Evolutionary conservation across 2,329 filamentous ascomycete genomes (phyloP).

Genomic region (Hypoxylon sp.): DNA sequence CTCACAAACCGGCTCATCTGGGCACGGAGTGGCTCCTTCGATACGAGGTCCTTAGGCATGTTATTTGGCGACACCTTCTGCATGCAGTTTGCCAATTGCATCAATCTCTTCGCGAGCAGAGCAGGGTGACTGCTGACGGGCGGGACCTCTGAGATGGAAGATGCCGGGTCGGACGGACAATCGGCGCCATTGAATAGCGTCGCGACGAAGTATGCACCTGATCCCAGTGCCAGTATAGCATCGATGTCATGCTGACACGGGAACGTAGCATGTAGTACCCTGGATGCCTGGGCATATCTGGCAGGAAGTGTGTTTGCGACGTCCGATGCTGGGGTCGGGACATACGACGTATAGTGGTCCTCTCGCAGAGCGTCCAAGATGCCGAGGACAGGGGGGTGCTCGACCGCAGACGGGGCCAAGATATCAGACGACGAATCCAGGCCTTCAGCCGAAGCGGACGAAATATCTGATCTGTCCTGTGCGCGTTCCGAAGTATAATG

Average conservation of each 20-base stretch:
- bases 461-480: conserved; percentile 43
- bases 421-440: conserved; percentile 44
- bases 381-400: conserved; percentile 48
- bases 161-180: conserved; percentile 42
- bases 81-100: conserved; percentile 56
- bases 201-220: conserved; percentile 48
- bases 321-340: conserved; percentile 36
- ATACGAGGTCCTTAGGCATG: conserved; percentile 46
- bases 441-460: conserved; percentile 45
- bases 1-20: conserved; percentile 52
- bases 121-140: conserved; percentile 58
- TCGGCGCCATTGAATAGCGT: conserved; percentile 50
- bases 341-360: conserved; percentile 35
- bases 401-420: conserved; percentile 46
- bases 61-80: conserved; percentile 58
- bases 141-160: conserved; percentile 49
- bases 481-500: conserved; percentile 42
- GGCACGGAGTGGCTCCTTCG: conserved; percentile 41
- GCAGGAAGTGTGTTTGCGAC: conserved; percentile 34
- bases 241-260: conserved; percentile 53
- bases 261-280: conserved; percentile 50
- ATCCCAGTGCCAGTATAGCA: conserved; percentile 46
- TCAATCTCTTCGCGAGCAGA: conserved; percentile 60
- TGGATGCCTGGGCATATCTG: conserved; percentile 52
- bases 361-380: conserved; percentile 44